phyloP scores from a whole-genome alignment of 192 early-diverging fungal species.

The Backusella liffmaniae region DNA sequence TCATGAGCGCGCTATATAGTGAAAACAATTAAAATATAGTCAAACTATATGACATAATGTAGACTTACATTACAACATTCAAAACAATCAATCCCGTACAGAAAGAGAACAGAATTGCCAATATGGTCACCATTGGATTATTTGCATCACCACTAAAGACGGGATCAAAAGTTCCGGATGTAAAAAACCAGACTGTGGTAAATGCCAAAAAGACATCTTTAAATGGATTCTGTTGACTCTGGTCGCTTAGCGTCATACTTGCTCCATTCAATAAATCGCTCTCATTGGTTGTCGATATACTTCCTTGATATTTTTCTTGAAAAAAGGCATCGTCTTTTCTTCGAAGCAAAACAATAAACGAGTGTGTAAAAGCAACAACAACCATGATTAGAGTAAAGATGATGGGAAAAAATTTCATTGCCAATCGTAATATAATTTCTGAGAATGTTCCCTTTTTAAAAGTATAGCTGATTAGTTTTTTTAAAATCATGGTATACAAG shows the following conservation, averaged over 20 bases:
- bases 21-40: background rate
- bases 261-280: background rate
- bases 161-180: constrained; percentile 5
- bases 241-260: background rate
- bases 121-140: background rate
- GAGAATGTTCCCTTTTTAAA: background rate
- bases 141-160: background rate
- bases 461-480: background rate
- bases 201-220: background rate
- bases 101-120: constrained; percentile 12
- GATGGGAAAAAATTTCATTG: background rate
- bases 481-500: background rate
- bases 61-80: background rate
- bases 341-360: constrained; percentile 8
- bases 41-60: background rate
- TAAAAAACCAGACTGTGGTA: background rate
- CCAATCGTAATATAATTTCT: constrained; percentile 5
- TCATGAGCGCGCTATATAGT: background rate
- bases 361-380: constrained; percentile 2
- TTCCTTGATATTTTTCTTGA: background rate
- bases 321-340: background rate
- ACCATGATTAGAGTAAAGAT: background rate
- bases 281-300: background rate
- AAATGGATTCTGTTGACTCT: background rate
- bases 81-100: background rate